These are phyloP conservation scores for Cercospora canescens DNA, from an alignment of 2,329 filamentous ascomycete species.

Conservation along the genomic window DNA sequence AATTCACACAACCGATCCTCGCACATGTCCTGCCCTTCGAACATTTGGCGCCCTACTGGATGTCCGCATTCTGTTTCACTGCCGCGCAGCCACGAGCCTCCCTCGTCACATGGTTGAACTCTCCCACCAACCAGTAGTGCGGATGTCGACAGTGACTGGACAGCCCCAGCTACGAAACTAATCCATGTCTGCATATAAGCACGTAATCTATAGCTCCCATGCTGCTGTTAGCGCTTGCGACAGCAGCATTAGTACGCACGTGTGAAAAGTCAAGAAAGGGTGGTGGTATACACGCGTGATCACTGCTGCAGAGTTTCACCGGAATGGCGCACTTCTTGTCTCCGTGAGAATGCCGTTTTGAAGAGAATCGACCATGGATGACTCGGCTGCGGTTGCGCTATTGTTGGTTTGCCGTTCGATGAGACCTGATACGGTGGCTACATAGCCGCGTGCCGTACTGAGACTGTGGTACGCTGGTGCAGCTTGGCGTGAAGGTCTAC, in stretches of 20 bases:
- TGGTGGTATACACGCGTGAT: background rate
- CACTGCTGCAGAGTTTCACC: background rate
- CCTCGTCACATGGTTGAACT: background rate
- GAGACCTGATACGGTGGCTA: background rate
- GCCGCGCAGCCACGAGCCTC: background rate
- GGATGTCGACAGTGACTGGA: background rate
- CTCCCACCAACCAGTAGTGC: background rate
- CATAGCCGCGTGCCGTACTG: background rate
- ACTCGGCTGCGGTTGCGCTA: background rate
- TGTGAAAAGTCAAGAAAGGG: too few relatives aligned
- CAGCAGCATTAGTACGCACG: background rate
- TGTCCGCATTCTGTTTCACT: conserved; percentile 5
- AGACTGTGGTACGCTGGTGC: background rate
- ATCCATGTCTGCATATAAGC: background rate
- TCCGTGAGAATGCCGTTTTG: background rate
- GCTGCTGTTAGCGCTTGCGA: background rate
- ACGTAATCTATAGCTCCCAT: background rate
- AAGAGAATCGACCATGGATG: background rate
- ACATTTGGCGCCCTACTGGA: background rate
- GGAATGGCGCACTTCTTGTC: background rate
- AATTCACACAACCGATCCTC: background rate
- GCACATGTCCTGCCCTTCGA: background rate
- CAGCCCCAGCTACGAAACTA: background rate
- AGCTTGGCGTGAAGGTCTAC: background rate
- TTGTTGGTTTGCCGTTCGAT: background rate